phyloP scores from a whole-genome alignment of 1,139 yeast genomes.

The Pichiaceae sp. region DNA sequence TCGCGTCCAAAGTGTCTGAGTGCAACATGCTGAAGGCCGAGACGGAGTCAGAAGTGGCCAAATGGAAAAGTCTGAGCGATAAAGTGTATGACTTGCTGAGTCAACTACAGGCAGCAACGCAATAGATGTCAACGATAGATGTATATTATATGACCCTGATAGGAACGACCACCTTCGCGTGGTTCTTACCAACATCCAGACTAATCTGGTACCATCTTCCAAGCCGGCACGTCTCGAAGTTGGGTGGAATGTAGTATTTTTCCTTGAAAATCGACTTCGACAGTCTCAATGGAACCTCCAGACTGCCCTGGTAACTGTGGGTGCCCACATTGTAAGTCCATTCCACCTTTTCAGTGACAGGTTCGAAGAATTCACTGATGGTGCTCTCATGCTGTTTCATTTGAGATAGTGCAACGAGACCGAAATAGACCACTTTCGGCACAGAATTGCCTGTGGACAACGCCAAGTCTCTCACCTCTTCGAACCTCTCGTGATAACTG shows the following conservation, averaged over 20 bases:
- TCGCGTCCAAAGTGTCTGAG: constrained; percentile 17
- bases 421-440: not conserved
- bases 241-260: not conserved
- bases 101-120: constrained; percentile 4
- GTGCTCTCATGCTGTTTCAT: not conserved
- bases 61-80: constrained; percentile 16
- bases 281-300: not conserved
- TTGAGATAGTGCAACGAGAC: not conserved
- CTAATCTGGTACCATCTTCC: not conserved
- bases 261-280: not conserved
- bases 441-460: not conserved
- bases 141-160: not conserved
- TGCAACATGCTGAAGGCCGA: constrained; percentile 18
- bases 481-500: not conserved
- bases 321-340: not conserved
- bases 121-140: not conserved
- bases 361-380: not conserved
- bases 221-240: not conserved
- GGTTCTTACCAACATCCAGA: not conserved
- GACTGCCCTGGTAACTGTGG: not conserved
- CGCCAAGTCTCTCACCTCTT: not conserved
- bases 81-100: constrained; percentile 9
- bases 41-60: constrained; percentile 11
- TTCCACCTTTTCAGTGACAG: not conserved
- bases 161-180: not conserved